phyloP scores from a whole-genome alignment of 768 basidiomycete genomes.

The Megacollybia marginata region DNA sequence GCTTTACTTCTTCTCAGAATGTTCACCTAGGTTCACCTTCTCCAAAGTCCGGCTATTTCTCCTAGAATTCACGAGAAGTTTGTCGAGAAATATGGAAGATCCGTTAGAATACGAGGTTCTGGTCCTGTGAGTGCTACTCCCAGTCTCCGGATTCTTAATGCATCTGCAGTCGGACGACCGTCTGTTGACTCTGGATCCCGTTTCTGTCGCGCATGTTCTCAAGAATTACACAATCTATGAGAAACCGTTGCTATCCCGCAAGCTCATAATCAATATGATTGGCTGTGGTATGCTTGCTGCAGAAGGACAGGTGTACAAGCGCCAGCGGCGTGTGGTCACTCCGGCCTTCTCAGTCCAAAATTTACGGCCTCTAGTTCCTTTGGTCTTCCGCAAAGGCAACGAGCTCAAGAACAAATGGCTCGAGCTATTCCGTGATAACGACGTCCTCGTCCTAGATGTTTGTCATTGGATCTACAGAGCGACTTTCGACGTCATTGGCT shows the following conservation, averaged over 20 bases:
- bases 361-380: constrained; percentile 59
- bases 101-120: constrained; percentile 59
- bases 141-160: background rate
- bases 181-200: constrained; percentile 74
- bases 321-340: constrained; percentile 69
- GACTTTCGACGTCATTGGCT: constrained; percentile 86
- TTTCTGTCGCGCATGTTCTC: constrained; percentile 66
- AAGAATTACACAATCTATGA: constrained; percentile 68
- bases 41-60: constrained; percentile 49
- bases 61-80: constrained; percentile 45
- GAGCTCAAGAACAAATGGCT: constrained; percentile 58
- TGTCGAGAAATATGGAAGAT: constrained; percentile 57
- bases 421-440: constrained; percentile 33
- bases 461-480: constrained; percentile 76
- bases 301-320: constrained; percentile 71
- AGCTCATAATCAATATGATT: constrained; percentile 67
- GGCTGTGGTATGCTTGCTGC: constrained; percentile 79
- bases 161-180: constrained; percentile 68
- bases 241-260: constrained; percentile 78
- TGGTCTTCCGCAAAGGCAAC: constrained; percentile 62
- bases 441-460: constrained; percentile 50
- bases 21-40: background rate
- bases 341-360: constrained; percentile 81
- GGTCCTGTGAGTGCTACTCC: constrained; percentile 34
- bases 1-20: background rate